Evolutionary conservation across 2,329 filamentous ascomycete species (phyloP).

Genomic region (Verticillium nubilum): DNA sequence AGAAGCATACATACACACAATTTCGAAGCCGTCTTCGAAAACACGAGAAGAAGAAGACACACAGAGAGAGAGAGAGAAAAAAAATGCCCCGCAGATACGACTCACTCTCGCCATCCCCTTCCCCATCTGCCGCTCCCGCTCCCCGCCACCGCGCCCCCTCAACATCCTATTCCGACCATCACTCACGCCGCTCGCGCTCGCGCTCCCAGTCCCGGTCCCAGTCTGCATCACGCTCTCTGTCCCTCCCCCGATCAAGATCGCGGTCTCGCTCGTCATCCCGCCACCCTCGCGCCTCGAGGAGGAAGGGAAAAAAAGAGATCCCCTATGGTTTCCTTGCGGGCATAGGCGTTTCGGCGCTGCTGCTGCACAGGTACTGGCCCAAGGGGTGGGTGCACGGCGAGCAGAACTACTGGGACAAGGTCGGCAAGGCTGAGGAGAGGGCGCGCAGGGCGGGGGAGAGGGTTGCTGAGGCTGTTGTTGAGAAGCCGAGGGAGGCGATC

Average conservation of each 20-base stretch:
- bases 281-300: background rate
- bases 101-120: background rate
- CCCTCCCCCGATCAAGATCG: background rate
- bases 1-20: too few relatives aligned
- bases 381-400: slow-evolving; percentile 21
- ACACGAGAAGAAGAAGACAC: too few relatives aligned
- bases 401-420: slow-evolving; percentile 22
- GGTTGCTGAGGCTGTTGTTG: background rate
- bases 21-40: too few relatives aligned
- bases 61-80: background rate
- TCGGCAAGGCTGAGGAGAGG: slow-evolving; percentile 1
- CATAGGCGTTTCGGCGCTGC: slow-evolving; percentile 26
- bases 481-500: slow-evolving; percentile 7
- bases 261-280: background rate
- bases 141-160: background rate
- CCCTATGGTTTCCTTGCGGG: slow-evolving; percentile 25
- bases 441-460: slow-evolving; percentile 5
- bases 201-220: background rate
- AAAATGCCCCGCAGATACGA: background rate
- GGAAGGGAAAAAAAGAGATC: slow-evolving; percentile 14
- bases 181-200: background rate
- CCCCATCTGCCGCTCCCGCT: background rate
- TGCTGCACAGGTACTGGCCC: slow-evolving; percentile 29
- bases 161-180: background rate
- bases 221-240: background rate